Conservation (phyloP, 495 filamentous ascomycete species). For the Penicillium malachiteum region DNA sequence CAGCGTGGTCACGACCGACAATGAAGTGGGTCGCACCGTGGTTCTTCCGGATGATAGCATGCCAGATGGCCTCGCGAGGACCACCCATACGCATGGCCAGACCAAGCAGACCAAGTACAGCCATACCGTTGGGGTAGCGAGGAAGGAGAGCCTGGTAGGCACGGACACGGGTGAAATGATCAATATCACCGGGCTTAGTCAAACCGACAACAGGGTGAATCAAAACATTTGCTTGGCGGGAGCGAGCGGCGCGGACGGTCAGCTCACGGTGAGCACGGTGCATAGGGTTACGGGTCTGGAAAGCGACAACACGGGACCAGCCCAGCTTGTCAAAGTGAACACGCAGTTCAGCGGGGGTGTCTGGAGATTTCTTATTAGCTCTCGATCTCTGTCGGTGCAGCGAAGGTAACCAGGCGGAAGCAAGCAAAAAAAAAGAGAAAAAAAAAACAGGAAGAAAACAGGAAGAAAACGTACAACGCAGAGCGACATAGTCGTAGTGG, state of each 20-base stretch:
- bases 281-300: slow-evolving; percentile 99
- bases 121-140: slow-evolving; percentile 98
- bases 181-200: slow-evolving; percentile 98
- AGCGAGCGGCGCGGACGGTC: slow-evolving; percentile 93
- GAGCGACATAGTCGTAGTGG: slow-evolving; percentile 98
- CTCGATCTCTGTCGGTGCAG: no score
- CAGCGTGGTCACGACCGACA: slow-evolving; percentile 95
- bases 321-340: slow-evolving; percentile 98
- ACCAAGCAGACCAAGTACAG: slow-evolving; percentile 90
- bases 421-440: no score
- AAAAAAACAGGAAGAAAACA: no score
- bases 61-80: slow-evolving; percentile 98
- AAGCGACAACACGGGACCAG: slow-evolving; percentile 94
- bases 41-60: slow-evolving; percentile 99
- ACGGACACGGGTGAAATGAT: slow-evolving; percentile 98
- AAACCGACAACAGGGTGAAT: slow-evolving; percentile 98
- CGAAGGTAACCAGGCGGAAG: no score
- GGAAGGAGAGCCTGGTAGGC: slow-evolving; percentile 97
- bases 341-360: slow-evolving; percentile 92
- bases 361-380: slow-evolving; percentile 38
- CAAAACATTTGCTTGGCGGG: slow-evolving; percentile 94
- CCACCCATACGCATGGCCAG: slow-evolving; percentile 99
- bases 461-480: slow-evolving; percentile 69
- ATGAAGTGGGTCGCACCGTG: slow-evolving; percentile 99
- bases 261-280: slow-evolving; percentile 96